Evolutionary conservation across 2,329 filamentous ascomycete species (phyloP), one percentile per base, ranked within the genome.

Genomic region (Penicillium hesseltinei): DNA sequence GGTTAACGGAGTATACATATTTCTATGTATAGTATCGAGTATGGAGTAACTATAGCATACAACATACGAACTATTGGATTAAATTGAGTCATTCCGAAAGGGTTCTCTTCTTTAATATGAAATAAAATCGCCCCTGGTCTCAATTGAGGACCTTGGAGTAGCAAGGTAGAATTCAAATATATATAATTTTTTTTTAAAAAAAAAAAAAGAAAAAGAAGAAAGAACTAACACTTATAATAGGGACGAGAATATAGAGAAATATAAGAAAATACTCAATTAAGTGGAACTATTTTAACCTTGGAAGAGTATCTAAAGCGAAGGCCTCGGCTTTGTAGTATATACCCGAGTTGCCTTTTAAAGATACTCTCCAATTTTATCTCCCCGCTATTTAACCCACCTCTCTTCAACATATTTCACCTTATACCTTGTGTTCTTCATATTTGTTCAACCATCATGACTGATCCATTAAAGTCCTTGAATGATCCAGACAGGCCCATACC

Each of bases 401-500:
- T 40, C 35, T 40, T 40, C 48, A 51, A 47, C 45, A 35, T 25
- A 25, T 35, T 25, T 25, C 31, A 29, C 4, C 4, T 36, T 15
- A 43, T 36, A 48, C 13, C 23, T 19, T 15, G 7, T 33, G 25
- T 33, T 36, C 40, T 33, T 36, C 40, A 31, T 42, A 51, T 31
- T 29, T n/a, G 11, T 13, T 25, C 35, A 40, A 40, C 19, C 10
- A 36, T 19, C 29, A 77, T 76, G 75, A 62, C 73, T 17, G 69
- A 72, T 52, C 69, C 73, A 40, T 61, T 72, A 46, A 72, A 77
- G 42, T 66, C 72, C 4, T 66, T 74, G 49, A 67, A 68, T 43
- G 59, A 64, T 43, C 65, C 66, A n/a, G 67, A 66, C 51, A 60
- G 59, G 44, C 61, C 68, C 53, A 63, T 67, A 42, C 69, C 73